Percentiles rank a stretch among this genome's conserved stretches.
These are phyloP conservation scores for Microcyclospora pomicola DNA, from an alignment of 2,329 filamentous ascomycete genomes.

Conservation along the genomic window DNA sequence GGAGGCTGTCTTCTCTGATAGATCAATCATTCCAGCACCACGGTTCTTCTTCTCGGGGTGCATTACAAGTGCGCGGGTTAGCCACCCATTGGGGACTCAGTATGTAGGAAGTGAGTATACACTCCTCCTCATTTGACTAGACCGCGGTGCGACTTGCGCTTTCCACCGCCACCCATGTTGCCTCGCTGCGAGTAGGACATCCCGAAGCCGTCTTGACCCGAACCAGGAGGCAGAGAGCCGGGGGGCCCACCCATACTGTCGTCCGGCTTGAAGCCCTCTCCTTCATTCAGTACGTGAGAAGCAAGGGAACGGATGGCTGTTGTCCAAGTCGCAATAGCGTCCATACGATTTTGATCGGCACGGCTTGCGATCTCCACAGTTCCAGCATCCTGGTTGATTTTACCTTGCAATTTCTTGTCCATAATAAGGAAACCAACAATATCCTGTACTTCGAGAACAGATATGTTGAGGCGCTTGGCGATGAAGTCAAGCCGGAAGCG, in stretches of 20 bases:
- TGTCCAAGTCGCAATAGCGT: conserved; percentile 60
- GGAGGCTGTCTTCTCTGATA: too few species aligned
- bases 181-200: conserved; percentile 5
- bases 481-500: conserved; percentile 82
- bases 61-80: background rate
- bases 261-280: conserved; percentile 52
- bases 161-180: conserved; percentile 12
- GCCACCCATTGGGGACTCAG: background rate
- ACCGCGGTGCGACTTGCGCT: conserved; percentile 16
- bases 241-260: conserved; percentile 17
- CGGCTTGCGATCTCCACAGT: conserved; percentile 66
- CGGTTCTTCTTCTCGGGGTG: too few species aligned
- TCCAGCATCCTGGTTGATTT: conserved; percentile 78
- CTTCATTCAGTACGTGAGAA: conserved; percentile 59
- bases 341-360: conserved; percentile 59
- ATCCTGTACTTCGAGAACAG: conserved; percentile 75
- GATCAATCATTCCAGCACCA: too few species aligned
- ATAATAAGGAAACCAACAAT: conserved; percentile 92
- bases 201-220: conserved; percentile 3
- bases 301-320: conserved; percentile 56
- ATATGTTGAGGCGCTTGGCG: conserved; percentile 74
- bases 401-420: conserved; percentile 72
- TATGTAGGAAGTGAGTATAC: background rate
- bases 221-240: conserved; percentile 3
- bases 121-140: conserved; percentile 12